Conservation (phyloP, 1,284 basidiomycete genomes). For the Pisolithus thermaeus region DNA sequence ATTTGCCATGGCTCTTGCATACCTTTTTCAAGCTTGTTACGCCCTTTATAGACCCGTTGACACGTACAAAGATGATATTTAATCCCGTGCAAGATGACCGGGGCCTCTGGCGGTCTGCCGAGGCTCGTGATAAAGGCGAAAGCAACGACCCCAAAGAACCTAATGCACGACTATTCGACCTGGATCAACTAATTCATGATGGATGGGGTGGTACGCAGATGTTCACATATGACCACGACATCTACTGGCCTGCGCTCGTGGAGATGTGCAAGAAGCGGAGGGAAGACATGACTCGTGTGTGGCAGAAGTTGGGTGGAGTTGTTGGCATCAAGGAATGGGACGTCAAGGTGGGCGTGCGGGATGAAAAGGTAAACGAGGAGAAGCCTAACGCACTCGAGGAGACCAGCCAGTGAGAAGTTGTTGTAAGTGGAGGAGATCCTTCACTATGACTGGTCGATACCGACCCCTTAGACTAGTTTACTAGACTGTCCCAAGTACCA, state of each 20-base stretch:
- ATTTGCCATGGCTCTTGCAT: slow-evolving; percentile 77
- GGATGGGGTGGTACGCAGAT: slow-evolving; percentile 56
- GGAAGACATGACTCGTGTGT: slow-evolving; percentile 48
- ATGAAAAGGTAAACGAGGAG: slow-evolving; percentile 4
- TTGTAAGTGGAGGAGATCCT: not conserved
- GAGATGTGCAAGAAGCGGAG: slow-evolving; percentile 47
- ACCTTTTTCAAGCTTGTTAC: slow-evolving; percentile 80
- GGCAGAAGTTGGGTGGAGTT: slow-evolving; percentile 57
- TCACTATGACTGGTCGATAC: not conserved
- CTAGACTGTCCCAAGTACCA: too few relatives aligned
- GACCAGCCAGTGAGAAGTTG: not conserved
- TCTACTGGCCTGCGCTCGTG: slow-evolving; percentile 69
- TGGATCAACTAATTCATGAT: slow-evolving; percentile 52
- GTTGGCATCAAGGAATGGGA: slow-evolving; percentile 74
- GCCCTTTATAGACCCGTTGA: slow-evolving; percentile 78
- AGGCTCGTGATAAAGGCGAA: slow-evolving; percentile 14
- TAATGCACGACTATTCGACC: slow-evolving; percentile 53
- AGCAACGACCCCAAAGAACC: slow-evolving; percentile 17
- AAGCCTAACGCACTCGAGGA: not conserved
- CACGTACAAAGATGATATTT: slow-evolving; percentile 66
- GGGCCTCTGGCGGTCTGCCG: slow-evolving; percentile 20
- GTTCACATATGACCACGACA: slow-evolving; percentile 67
- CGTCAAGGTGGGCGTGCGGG: slow-evolving; percentile 19
- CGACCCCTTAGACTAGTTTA: too few relatives aligned
- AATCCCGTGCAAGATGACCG: slow-evolving; percentile 41